Evolutionary conservation across 805 yeast genomes (phyloP).

Genomic region (Candida quercuum): DNA sequence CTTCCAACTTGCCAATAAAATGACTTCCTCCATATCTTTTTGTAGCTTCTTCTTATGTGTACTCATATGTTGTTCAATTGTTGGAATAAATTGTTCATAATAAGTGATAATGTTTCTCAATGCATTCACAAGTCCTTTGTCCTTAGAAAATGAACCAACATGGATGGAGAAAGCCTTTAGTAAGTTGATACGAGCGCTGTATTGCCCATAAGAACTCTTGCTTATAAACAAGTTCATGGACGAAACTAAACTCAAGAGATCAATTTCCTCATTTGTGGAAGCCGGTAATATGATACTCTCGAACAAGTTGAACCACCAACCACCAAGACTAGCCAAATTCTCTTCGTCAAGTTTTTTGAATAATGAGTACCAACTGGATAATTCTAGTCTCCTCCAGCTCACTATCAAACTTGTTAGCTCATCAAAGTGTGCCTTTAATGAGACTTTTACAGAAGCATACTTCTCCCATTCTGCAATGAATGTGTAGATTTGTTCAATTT

Average conservation of each 20-base stretch:
- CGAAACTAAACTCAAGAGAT: conserved; percentile 34
- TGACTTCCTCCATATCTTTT: conserved; percentile 80
- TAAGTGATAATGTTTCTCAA: conserved; percentile 55
- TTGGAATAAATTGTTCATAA: conserved; percentile 58
- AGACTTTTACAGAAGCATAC: conserved; percentile 75
- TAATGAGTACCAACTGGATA: conserved; percentile 77
- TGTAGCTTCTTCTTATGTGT: conserved; percentile 51
- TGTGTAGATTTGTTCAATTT: conserved; percentile 81
- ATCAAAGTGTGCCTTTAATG: conserved; percentile 51
- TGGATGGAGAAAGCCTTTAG: conserved; percentile 63
- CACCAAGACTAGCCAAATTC: conserved; percentile 48
- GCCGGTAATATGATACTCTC: conserved; percentile 63
- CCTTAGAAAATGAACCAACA: conserved; percentile 28
- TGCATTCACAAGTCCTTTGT: conserved; percentile 29
- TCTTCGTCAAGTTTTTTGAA: conserved; percentile 58
- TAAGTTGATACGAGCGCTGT: conserved; percentile 48
- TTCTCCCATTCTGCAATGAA: conserved; percentile 90
- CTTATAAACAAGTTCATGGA: conserved; percentile 74
- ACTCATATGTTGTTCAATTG: conserved; percentile 40
- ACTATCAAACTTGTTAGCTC: conserved; percentile 66
- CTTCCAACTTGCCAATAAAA: conserved; percentile 92
- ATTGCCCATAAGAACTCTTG: conserved; percentile 76
- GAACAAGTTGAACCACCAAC: conserved; percentile 90
- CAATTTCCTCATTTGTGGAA: conserved; percentile 31
- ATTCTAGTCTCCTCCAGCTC: conserved; percentile 86